These are phyloP conservation scores for Copromyces sp. DNA, from an alignment of 495 filamentous ascomycete genomes.

Conservation along the genomic window DNA sequence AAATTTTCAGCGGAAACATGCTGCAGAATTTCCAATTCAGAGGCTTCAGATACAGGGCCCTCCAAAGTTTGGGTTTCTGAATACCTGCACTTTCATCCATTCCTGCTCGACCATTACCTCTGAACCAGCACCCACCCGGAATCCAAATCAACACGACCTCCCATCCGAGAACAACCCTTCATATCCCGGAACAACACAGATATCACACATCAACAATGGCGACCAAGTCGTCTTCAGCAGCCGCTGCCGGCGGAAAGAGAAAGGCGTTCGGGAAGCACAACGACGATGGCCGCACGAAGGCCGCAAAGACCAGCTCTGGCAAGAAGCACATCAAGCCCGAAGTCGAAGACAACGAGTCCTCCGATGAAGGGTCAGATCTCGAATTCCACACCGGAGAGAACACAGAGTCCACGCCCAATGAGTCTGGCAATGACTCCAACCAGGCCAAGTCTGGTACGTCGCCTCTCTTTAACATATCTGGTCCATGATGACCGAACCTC, in stretches of 20 bases:
- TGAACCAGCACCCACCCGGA: background rate
- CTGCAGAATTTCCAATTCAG: constrained; percentile 1
- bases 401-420: background rate
- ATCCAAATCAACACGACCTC: background rate
- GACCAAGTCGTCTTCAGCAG: constrained; percentile 17
- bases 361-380: constrained; percentile 12
- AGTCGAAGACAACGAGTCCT: constrained; percentile 26
- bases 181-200: background rate
- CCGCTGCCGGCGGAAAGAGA: constrained; percentile 25
- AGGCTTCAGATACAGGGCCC: background rate
- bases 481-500: background rate
- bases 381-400: background rate
- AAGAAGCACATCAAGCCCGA: constrained; percentile 24
- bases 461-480: background rate
- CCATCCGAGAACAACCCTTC: background rate
- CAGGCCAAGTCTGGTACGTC: background rate
- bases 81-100: background rate
- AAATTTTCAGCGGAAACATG: constrained; percentile 11
- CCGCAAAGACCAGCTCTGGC: constrained; percentile 31
- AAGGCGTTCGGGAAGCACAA: constrained; percentile 31
- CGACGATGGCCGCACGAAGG: constrained; percentile 28
- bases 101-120: background rate
- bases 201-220: constrained; percentile 5
- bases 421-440: background rate
- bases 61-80: background rate